Evolutionary conservation across 345 rosid genomes (phyloP).

Genomic region (thale cress (Arabidopsis thaliana)): TAIR10.1 NC_003076.8:2624001-2624500

Average conservation of each 20-base stretch:
- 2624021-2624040: not conserved
- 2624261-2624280: slow-evolving; percentile 19
- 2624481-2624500: slow-evolving; percentile 45
- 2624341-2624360: slow-evolving; percentile 36
- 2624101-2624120: not conserved
- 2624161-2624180: not conserved
- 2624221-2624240: not conserved
- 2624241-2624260: slow-evolving; percentile 10
- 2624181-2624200: not conserved
- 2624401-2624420: slow-evolving; percentile 24
- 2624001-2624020: not conserved
- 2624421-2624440: slow-evolving; percentile 10
- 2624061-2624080: slow-evolving; percentile 14
- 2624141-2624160: not conserved
- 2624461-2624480: slow-evolving; percentile 42
- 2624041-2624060: not conserved
- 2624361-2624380: slow-evolving; percentile 21
- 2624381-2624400: slow-evolving; percentile 48
- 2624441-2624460: slow-evolving; percentile 36
- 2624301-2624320: not conserved
- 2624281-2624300: slow-evolving; percentile 10
- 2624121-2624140: not conserved
- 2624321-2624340: slow-evolving; percentile 23
- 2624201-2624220: slow-evolving; percentile 2
- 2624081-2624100: not conserved